Base-by-base conservation (phyloP, 495 filamentous ascomycete genomes). In the Friedmanniomyces simplex region DNA sequence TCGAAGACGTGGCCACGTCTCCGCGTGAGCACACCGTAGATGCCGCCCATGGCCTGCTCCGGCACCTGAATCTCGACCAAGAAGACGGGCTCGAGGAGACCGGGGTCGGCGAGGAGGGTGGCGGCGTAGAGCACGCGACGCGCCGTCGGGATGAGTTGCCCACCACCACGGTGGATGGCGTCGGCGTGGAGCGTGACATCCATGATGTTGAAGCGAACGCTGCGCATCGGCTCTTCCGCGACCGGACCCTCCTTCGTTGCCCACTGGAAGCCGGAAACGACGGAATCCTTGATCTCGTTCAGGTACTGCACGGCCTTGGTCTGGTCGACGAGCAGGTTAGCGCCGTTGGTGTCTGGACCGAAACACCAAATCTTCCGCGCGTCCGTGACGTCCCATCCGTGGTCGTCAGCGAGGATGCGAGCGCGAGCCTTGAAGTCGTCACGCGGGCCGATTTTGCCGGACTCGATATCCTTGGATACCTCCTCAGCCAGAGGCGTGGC, bases 321-420 rank as follows among this genome's bases (percentile, higher is more conserved):
- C 84, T 96, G 93, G 75, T 99, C 93, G 68, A 99, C 85, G 60
- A 99, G 79, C 82, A 99, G 76, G 79, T 99, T 99, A 83, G 93
- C 88, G 74, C 93, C 93, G 70, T 77, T 89, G 70, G 90, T 95
- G 74, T 99, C 94, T 65, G 93, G 93, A 75, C 93, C 93, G 80
- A 99, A 99, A 73, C 88, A 91, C 93, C 93, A 99, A 73, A 99
- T 99, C 87, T 99, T 99, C 77, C 93, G 89, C 73, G 93, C 93
- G 77, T 99, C 93, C 65, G 93, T 99, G 68, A 99, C 93, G 80
- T 99, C 93, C 93, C 93, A 99, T 68, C 88, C 91, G 77, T 89
- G 84, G 68, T 99, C 93, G 70, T 99, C 93, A 64, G 93, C 93
- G 53, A 99, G 78, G 72, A 95, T 70, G 85, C 93, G 91, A 71